These are phyloP conservation scores for Alternaria sp. DNA, from an alignment of 2,329 filamentous ascomycete species.

Conservation along the genomic window DNA sequence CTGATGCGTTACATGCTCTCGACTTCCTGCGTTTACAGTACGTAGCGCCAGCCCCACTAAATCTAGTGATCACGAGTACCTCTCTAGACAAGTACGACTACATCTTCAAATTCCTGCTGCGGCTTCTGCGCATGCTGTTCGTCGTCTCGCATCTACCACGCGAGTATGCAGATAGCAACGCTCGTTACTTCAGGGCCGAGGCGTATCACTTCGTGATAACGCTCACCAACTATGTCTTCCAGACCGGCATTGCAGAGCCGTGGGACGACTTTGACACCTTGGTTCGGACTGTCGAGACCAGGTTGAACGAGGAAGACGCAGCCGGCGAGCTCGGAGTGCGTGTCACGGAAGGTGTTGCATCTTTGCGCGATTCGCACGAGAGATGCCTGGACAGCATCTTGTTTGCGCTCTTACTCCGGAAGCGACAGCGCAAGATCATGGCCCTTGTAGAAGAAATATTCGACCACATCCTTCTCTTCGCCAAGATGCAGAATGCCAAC, in stretches of 20 bases:
- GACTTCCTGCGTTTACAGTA: slow-evolving; percentile 92
- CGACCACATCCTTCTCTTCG: slow-evolving; percentile 71
- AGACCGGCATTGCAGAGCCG: slow-evolving; percentile 73
- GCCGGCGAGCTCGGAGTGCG: slow-evolving; percentile 56
- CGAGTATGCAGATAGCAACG: slow-evolving; percentile 23
- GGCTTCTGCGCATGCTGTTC: slow-evolving; percentile 78
- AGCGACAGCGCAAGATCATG: slow-evolving; percentile 75
- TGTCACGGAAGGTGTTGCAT: slow-evolving; percentile 66
- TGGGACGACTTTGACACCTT: slow-evolving; percentile 75
- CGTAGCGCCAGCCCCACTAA: slow-evolving; percentile 73
- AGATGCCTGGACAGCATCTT: slow-evolving; percentile 76
- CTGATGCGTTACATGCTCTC: slow-evolving; percentile 82
- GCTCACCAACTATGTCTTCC: slow-evolving; percentile 79
- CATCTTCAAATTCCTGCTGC: slow-evolving; percentile 80
- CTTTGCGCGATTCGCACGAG: slow-evolving; percentile 73
- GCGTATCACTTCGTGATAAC: slow-evolving; percentile 79
- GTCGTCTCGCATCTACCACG: slow-evolving; percentile 60
- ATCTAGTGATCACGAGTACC: slow-evolving; percentile 72
- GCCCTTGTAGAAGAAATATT: slow-evolving; percentile 80
- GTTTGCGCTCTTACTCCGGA: slow-evolving; percentile 73
- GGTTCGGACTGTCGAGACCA: slow-evolving; percentile 67
- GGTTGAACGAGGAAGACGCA: slow-evolving; percentile 55
- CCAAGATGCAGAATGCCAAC: slow-evolving; percentile 34
- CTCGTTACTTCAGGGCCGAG: slow-evolving; percentile 68
- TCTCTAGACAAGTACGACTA: slow-evolving; percentile 81